These are phyloP conservation scores for Pyricularia sp. DNA, from an alignment of 2,329 filamentous ascomycete species.

Conservation along the genomic window DNA sequence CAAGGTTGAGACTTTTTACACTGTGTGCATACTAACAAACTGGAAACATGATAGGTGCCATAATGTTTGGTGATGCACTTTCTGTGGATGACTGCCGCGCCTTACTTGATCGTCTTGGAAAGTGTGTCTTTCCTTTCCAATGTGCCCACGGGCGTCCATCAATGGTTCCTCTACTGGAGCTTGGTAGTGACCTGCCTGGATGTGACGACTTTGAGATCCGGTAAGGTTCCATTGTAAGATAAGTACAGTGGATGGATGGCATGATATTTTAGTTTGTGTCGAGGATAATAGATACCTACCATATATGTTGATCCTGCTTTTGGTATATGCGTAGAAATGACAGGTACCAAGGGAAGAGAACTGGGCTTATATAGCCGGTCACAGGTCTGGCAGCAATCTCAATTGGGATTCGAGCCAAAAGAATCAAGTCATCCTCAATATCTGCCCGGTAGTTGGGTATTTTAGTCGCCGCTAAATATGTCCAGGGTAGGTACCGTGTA, in stretches of 20 bases:
- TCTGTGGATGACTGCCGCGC: conserved; percentile 40
- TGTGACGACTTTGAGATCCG: not conserved
- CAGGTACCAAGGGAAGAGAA: too few species aligned
- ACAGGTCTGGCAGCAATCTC: too few species aligned
- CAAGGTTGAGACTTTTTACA: not conserved
- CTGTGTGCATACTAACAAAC: not conserved
- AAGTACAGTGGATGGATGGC: not conserved
- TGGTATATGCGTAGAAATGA: not conserved
- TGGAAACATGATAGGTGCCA: conserved; percentile 33
- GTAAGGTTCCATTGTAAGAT: not conserved
- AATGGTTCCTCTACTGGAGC: conserved; percentile 47
- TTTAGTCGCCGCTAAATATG: too few species aligned
- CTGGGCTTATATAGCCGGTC: too few species aligned
- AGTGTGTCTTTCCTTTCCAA: conserved; percentile 63
- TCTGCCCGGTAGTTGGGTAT: too few species aligned
- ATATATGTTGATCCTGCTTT: not conserved
- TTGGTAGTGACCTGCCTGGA: conserved; percentile 18
- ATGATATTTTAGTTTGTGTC: not conserved
- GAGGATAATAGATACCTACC: not conserved
- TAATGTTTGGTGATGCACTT: conserved; percentile 75
- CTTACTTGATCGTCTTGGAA: conserved; percentile 43
- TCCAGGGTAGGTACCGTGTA: too few species aligned
- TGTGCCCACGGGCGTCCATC: conserved; percentile 68
- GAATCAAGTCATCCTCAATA: too few species aligned
- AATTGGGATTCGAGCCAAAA: too few species aligned